A percentile compares a stretch with the other conserved stretches of the same genome.
phyloP scores from a whole-genome alignment of 495 filamentous ascomycete genomes.

The Venustampulla echinocandica region DNA sequence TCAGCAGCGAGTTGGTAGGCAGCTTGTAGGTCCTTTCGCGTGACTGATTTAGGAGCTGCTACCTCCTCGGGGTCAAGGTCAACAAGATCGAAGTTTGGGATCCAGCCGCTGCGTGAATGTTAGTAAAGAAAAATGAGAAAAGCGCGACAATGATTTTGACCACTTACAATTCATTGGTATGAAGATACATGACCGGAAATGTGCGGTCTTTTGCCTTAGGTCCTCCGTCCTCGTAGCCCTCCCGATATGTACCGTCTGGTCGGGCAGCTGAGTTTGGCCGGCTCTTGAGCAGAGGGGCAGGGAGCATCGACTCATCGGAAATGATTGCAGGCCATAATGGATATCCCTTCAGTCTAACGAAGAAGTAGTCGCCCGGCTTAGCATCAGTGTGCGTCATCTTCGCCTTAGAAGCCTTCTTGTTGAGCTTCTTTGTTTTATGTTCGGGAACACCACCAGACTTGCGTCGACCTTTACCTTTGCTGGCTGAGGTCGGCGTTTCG shows the following conservation, averaged over 20 bases:
- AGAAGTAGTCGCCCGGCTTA: conserved; percentile 77
- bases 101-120: conserved; percentile 82
- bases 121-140: too few relatives aligned
- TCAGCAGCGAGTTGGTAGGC: conserved; percentile 69
- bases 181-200: conserved; percentile 88
- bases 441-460: conserved; percentile 59
- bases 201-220: conserved; percentile 75
- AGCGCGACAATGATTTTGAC: not conserved
- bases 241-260: conserved; percentile 71
- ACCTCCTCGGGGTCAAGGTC: conserved; percentile 64
- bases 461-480: conserved; percentile 42
- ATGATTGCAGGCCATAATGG: conserved; percentile 87
- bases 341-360: conserved; percentile 80
- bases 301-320: conserved; percentile 86
- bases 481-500: conserved; percentile 25
- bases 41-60: conserved; percentile 56
- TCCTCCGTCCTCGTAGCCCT: conserved; percentile 73
- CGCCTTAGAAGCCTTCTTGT: conserved; percentile 69
- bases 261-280: conserved; percentile 76
- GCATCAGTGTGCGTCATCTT: conserved; percentile 65
- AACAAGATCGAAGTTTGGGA: conserved; percentile 66
- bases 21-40: conserved; percentile 61
- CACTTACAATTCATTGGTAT: conserved; percentile 92
- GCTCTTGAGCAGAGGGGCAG: conserved; percentile 54
- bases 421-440: conserved; percentile 70